These are phyloP conservation scores for Phytopythium kandeliae DNA, from an alignment of 352 stramenopile species.

Conservation along the genomic window DNA sequence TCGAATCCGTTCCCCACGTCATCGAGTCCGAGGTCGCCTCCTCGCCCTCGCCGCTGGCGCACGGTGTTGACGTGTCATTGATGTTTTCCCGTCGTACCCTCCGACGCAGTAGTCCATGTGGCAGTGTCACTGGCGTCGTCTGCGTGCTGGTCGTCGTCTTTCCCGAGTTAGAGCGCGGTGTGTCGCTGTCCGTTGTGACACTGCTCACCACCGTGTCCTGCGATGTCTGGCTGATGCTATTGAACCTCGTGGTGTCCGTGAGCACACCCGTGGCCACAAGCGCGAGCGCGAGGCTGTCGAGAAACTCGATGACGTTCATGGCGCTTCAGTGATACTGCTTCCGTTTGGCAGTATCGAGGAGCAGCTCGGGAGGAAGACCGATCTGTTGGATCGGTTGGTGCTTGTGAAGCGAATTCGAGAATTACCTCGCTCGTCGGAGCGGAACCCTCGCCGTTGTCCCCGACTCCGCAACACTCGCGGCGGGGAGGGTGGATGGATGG, in stretches of 20 bases:
- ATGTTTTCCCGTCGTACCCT: not conserved
- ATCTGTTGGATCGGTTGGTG: constrained; percentile 4
- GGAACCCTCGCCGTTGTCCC: constrained; percentile 1
- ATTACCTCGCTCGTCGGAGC: constrained; percentile 1
- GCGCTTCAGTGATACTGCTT: constrained; percentile 4
- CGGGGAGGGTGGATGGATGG: not conserved
- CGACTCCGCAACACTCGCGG: too few species aligned
- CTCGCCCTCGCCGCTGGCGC: not conserved
- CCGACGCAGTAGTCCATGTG: not conserved
- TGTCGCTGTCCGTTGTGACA: constrained; percentile 1
- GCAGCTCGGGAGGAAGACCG: constrained; percentile 5
- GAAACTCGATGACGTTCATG: constrained; percentile 28
- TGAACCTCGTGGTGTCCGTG: constrained; percentile 14
- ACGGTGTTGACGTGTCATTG: constrained; percentile 4
- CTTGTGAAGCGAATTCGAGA: constrained; percentile 14
- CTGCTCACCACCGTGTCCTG: not conserved
- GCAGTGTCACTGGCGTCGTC: not conserved
- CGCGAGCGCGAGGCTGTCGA: constrained; percentile 20
- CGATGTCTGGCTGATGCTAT: not conserved
- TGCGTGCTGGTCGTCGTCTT: not conserved
- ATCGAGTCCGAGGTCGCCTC: too few species aligned
- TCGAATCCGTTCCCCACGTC: constrained; percentile 68
- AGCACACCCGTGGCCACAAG: constrained; percentile 14
- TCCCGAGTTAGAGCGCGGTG: constrained; percentile 3
- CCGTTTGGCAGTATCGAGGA: constrained; percentile 4